A percentile compares a stretch with the other conserved stretches of the same genome.
These are phyloP conservation scores for Wickerhamomyces subpelliculosus DNA, from an alignment of 805 yeast species.

Conservation along the genomic window DNA sequence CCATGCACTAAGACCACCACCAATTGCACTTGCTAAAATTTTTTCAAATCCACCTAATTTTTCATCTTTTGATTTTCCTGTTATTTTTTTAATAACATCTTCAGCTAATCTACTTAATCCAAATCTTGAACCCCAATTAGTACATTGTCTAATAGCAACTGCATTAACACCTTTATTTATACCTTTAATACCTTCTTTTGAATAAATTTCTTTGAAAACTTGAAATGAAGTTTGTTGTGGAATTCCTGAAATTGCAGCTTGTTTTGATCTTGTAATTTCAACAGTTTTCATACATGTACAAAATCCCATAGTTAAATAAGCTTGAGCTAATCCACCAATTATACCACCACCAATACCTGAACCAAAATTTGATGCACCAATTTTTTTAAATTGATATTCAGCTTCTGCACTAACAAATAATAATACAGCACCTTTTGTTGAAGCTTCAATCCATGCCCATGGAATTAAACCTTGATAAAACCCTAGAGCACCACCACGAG, in stretches of 20 bases:
- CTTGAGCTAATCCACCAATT: slow-evolving; percentile 93
- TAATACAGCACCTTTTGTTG: slow-evolving; percentile 97
- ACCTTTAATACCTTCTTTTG: slow-evolving; percentile 86
- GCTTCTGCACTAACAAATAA: slow-evolving; percentile 90
- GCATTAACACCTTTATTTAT: slow-evolving; percentile 98
- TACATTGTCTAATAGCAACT: slow-evolving; percentile 97
- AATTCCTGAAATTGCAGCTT: slow-evolving; percentile 57
- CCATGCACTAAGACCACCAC: slow-evolving; percentile 98
- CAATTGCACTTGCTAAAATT: slow-evolving; percentile 77
- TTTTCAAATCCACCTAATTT: slow-evolving; percentile 73
- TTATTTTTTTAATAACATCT: slow-evolving; percentile 60
- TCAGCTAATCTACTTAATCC: slow-evolving; percentile 92
- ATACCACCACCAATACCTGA: slow-evolving; percentile 96
- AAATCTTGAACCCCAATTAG: slow-evolving; percentile 98
- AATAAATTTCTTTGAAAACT: slow-evolving; percentile 80
- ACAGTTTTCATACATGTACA: slow-evolving; percentile 99
- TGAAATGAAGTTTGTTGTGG: slow-evolving; percentile 70
- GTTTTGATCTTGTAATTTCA: slow-evolving; percentile 89
- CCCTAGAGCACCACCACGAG: slow-evolving; percentile 88
- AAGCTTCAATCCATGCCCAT: slow-evolving; percentile 99
- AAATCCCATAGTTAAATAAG: slow-evolving; percentile 94
- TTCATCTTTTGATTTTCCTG: slow-evolving; percentile 54
- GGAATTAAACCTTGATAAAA: slow-evolving; percentile 97
- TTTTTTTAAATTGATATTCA: slow-evolving; percentile 62
- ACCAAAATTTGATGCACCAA: slow-evolving; percentile 66